Evolutionary conservation across 2,329 filamentous ascomycete genomes (phyloP).

Genomic region (Samsoniella hepiali): DNA sequence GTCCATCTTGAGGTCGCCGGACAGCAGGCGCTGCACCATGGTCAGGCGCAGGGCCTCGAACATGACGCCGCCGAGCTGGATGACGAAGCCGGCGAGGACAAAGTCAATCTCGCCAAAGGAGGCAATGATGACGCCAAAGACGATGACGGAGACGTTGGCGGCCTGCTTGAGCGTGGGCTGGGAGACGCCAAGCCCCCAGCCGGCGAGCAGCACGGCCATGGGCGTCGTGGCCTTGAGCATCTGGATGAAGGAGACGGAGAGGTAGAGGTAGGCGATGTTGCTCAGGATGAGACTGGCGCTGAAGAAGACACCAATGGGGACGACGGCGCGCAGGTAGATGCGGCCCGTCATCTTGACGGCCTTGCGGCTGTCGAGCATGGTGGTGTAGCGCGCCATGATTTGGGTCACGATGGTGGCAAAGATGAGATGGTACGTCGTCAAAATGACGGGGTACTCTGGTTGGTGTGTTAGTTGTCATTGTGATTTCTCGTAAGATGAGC

Average conservation of each 20-base stretch:
- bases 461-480: not conserved
- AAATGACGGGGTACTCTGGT: slow-evolving; percentile 68
- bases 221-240: slow-evolving; percentile 99
- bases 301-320: slow-evolving; percentile 95
- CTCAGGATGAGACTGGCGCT: slow-evolving; percentile 93
- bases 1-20: slow-evolving; percentile 87
- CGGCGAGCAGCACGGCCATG: slow-evolving; percentile 84
- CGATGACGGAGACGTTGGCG: slow-evolving; percentile 90
- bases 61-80: slow-evolving; percentile 72
- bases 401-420: slow-evolving; percentile 96
- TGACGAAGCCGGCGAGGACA: slow-evolving; percentile 73
- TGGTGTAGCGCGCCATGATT: slow-evolving; percentile 84
- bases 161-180: slow-evolving; percentile 83
- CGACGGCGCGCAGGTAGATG: slow-evolving; percentile 88
- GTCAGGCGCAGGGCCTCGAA: slow-evolving; percentile 81
- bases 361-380: slow-evolving; percentile 87
- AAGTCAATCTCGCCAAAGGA: slow-evolving; percentile 96
- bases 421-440: slow-evolving; percentile 92
- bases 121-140: slow-evolving; percentile 89
- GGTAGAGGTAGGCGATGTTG: slow-evolving; percentile 92
- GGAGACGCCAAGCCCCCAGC: slow-evolving; percentile 82
- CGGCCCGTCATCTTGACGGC: slow-evolving; percentile 95
- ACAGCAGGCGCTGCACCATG: slow-evolving; percentile 79
- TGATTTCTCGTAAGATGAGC: not conserved
- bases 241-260: slow-evolving; percentile 96